Conservation (phyloP, 495 filamentous ascomycete genomes). For the Penicillium lividum region DNA sequence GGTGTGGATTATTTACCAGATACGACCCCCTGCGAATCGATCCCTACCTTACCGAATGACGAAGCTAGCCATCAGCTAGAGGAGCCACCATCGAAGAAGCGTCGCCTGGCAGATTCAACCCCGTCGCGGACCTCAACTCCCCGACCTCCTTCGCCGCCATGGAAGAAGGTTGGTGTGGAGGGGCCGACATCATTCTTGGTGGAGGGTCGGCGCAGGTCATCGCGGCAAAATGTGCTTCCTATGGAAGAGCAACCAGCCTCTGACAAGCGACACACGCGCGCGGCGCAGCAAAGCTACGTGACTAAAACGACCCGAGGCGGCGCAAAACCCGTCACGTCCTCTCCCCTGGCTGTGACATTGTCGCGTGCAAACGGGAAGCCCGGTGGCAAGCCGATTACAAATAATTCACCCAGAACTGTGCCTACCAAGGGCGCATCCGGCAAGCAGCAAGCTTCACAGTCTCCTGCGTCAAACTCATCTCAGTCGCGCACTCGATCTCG, state of each 20-base stretch:
- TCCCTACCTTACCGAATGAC: constrained; percentile 34
- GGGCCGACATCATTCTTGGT: constrained; percentile 83
- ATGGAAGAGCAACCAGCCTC: constrained; percentile 65
- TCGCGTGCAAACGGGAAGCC: constrained; percentile 38
- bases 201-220: constrained; percentile 84
- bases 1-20: constrained; percentile 27
- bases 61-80: constrained; percentile 41
- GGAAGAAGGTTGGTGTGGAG: constrained; percentile 85
- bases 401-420: constrained; percentile 36
- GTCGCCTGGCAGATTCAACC: constrained; percentile 60
- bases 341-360: constrained; percentile 36
- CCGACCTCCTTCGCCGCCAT: constrained; percentile 75
- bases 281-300: constrained; percentile 32
- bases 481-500: constrained; percentile 38
- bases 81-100: constrained; percentile 69
- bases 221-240: constrained; percentile 75
- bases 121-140: constrained; percentile 49
- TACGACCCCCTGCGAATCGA: constrained; percentile 31
- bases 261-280: constrained; percentile 62
- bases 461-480: constrained; percentile 27
- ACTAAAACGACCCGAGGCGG: constrained; percentile 27
- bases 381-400: constrained; percentile 33
- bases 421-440: constrained; percentile 24
- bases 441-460: constrained; percentile 34
- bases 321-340: constrained; percentile 33